Conservation (phyloP, 2,329 filamentous ascomycete species). For the Xylaria sp. region DNA sequence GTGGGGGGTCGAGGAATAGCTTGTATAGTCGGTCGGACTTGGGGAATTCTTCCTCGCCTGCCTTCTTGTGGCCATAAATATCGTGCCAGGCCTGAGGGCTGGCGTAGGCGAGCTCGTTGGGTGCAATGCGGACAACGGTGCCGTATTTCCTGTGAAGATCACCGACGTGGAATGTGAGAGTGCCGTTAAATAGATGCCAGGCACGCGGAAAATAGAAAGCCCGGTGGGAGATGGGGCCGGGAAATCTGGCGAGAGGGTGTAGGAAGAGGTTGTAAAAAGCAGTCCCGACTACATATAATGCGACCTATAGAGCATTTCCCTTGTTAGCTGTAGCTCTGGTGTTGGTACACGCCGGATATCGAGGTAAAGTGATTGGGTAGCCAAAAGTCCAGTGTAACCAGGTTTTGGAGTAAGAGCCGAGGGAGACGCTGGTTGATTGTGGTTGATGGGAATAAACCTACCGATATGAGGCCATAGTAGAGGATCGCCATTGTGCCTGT, state of each 20-base stretch:
- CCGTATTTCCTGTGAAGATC: slow-evolving; percentile 53
- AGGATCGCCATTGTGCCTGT: slow-evolving; percentile 34
- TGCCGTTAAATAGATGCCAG: slow-evolving; percentile 41
- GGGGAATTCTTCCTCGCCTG: slow-evolving; percentile 45
- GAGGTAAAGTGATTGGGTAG: background rate
- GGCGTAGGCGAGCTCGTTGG: slow-evolving; percentile 55
- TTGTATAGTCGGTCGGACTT: slow-evolving; percentile 48
- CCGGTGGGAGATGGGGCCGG: slow-evolving; percentile 45
- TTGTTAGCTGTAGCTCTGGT: slow-evolving; percentile 26
- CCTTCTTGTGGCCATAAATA: slow-evolving; percentile 52
- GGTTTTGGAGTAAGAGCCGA: background rate
- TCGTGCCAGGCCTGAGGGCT: slow-evolving; percentile 54
- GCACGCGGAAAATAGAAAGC: slow-evolving; percentile 41
- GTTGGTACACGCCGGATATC: background rate
- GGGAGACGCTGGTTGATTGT: background rate
- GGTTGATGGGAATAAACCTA: slow-evolving; percentile 21
- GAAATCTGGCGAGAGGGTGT: slow-evolving; percentile 44
- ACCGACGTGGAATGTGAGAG: slow-evolving; percentile 41
- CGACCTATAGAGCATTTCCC: slow-evolving; percentile 28
- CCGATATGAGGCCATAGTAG: slow-evolving; percentile 29
- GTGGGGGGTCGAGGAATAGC: slow-evolving; percentile 40
- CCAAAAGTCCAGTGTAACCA: no score
- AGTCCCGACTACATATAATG: slow-evolving; percentile 36
- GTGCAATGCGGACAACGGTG: slow-evolving; percentile 53
- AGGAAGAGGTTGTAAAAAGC: slow-evolving; percentile 46